Conservation (phyloP, 306 rosid species). For the Abrus precatorius region DNA sequence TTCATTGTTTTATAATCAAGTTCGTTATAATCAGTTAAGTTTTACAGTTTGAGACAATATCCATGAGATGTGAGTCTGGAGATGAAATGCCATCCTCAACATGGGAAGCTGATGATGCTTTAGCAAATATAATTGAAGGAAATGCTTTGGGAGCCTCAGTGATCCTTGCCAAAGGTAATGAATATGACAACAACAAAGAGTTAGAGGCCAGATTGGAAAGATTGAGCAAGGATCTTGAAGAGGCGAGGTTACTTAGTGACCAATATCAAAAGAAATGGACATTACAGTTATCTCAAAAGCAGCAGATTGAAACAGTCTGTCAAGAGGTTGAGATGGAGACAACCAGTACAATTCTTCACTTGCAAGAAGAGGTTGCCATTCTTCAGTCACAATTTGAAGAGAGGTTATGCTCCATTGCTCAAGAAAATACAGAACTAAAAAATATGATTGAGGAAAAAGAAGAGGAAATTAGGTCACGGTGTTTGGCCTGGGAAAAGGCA, state of each 20-base stretch:
- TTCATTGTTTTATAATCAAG: constrained; percentile 38
- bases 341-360: constrained; percentile 81
- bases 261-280: constrained; percentile 72
- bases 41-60: constrained; percentile 68
- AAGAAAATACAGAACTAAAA: constrained; percentile 74
- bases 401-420: constrained; percentile 62
- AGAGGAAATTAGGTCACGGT: constrained; percentile 63
- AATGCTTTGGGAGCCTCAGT: constrained; percentile 43
- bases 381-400: constrained; percentile 79
- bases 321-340: constrained; percentile 97
- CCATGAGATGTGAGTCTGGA: constrained; percentile 63
- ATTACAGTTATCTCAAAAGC: constrained; percentile 66
- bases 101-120: constrained; percentile 52
- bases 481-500: constrained; percentile 89
- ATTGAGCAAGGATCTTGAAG: constrained; percentile 79
- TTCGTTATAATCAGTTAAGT: constrained; percentile 40
- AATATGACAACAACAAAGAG: constrained; percentile 48
- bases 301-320: constrained; percentile 69
- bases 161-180: constrained; percentile 43
- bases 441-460: constrained; percentile 69
- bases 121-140: constrained; percentile 49
- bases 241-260: constrained; percentile 65
- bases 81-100: constrained; percentile 62
- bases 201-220: constrained; percentile 73
- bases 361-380: constrained; percentile 86